phyloP scores from a whole-genome alignment of 2,329 filamentous ascomycete genomes.

The Pseudogymnoascus sp. region DNA sequence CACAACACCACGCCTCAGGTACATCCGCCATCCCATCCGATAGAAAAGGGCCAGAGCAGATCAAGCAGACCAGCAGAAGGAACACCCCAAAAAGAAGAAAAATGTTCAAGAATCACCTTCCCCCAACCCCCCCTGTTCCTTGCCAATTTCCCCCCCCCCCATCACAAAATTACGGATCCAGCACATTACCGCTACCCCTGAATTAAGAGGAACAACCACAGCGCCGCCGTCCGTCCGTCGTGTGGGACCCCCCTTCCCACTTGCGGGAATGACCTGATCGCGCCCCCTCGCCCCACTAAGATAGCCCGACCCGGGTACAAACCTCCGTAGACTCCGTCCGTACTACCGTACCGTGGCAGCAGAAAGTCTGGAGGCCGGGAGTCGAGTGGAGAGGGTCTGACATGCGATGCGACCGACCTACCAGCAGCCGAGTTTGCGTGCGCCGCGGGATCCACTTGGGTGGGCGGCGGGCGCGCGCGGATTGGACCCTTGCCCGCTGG shows the following conservation, averaged over 20 bases:
- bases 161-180: not conserved
- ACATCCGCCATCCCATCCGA: not conserved
- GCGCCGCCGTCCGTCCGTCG: not conserved
- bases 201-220: not conserved
- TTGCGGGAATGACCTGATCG: not conserved
- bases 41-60: not conserved
- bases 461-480: not conserved
- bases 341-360: not conserved
- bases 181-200: not conserved
- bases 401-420: not conserved
- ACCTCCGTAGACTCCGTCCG: not conserved
- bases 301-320: not conserved
- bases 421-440: not conserved
- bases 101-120: not conserved
- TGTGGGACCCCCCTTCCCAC: not conserved
- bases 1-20: not conserved
- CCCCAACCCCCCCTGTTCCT: not conserved
- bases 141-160: not conserved
- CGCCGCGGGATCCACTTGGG: not conserved
- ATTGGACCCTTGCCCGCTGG: not conserved
- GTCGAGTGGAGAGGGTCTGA: not conserved
- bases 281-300: not conserved
- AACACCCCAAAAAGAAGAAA: not conserved
- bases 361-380: not conserved
- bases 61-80: not conserved